Conservation (phyloP, 441 rosid species). For the Breynia disticha region DNA sequence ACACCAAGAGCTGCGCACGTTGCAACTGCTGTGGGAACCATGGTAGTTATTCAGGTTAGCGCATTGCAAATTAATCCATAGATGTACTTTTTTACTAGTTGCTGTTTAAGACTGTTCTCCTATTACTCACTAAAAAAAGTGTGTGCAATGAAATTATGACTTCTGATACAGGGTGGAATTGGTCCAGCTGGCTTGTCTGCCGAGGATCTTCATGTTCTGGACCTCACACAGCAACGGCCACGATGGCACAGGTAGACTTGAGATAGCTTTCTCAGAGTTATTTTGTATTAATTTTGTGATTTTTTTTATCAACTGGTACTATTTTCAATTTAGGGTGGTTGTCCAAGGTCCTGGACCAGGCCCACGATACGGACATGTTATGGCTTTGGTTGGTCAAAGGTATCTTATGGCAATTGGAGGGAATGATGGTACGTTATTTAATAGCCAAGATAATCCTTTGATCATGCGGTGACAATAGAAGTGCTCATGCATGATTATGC, state of each 20-base stretch:
- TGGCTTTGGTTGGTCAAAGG: constrained; percentile 99
- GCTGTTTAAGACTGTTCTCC: constrained; percentile 2
- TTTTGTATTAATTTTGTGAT: constrained; percentile 7
- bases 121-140: constrained; percentile 2
- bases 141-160: constrained; percentile 7
- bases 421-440: constrained; percentile 54
- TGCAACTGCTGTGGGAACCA: constrained; percentile 96
- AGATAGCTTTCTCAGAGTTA: constrained; percentile 8
- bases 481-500: background rate
- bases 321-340: constrained; percentile 62
- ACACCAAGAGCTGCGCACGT: constrained; percentile 99
- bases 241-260: constrained; percentile 82
- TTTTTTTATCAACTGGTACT: constrained; percentile 12
- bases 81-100: background rate
- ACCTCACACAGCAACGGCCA: constrained; percentile 89
- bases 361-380: constrained; percentile 99
- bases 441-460: constrained; percentile 4
- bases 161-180: constrained; percentile 75
- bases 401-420: constrained; percentile 95
- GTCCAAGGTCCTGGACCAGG: constrained; percentile 99
- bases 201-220: constrained; percentile 99
- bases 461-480: constrained; percentile 3
- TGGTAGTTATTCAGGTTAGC: constrained; percentile 97
- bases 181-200: constrained; percentile 99
- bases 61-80: constrained; percentile 3